These are phyloP conservation scores for Athelia sp. DNA, from an alignment of 1,284 basidiomycete species.

Conservation along the genomic window DNA sequence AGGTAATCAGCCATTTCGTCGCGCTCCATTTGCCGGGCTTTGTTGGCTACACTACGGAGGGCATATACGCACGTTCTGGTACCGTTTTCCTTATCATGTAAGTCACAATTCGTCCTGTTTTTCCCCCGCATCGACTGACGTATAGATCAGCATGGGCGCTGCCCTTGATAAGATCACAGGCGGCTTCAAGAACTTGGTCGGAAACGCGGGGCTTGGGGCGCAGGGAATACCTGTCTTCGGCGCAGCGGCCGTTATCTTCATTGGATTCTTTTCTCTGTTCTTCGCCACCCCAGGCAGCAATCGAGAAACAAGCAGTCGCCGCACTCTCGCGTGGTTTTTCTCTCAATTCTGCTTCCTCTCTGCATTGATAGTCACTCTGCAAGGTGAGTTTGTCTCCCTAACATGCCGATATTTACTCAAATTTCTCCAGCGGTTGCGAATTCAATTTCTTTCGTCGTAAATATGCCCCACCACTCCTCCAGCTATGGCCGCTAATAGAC, in stretches of 20 bases:
- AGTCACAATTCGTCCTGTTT: not conserved
- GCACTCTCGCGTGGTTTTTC: not conserved
- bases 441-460: no score
- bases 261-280: slow-evolving; percentile 1
- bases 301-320: not conserved
- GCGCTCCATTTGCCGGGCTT: not conserved
- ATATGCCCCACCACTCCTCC: no score
- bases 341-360: not conserved
- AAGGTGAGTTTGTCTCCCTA: not conserved
- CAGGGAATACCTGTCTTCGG: not conserved
- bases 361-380: not conserved
- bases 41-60: not conserved
- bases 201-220: not conserved
- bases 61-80: not conserved
- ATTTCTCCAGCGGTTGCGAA: no score
- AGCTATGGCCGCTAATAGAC: no score
- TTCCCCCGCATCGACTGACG: not conserved
- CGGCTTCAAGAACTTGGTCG: not conserved
- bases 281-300: not conserved
- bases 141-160: not conserved
- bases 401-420: no score
- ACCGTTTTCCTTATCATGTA: slow-evolving; percentile 1
- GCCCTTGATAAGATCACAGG: not conserved
- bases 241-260: not conserved
- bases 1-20: not conserved